Evolutionary conservation across 1,284 basidiomycete genomes (phyloP), one percentile per base, ranked within the genome.

Genomic region (Cutaneotrichosporon curvatum): DNA sequence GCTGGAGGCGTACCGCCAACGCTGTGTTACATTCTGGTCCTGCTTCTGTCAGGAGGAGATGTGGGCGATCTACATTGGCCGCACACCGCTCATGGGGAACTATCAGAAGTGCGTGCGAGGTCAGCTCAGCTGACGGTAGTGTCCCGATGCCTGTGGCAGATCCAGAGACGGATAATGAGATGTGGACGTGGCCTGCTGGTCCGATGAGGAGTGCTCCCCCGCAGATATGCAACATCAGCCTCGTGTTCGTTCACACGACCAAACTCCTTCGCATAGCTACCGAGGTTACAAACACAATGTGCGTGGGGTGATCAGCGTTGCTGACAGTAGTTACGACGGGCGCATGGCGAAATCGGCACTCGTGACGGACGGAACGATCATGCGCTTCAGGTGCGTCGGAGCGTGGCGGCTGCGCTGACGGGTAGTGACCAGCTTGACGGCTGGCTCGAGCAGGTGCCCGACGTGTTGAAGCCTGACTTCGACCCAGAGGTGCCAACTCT

Each of bases 381-480:
- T 47, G 16, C 45, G 46, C 1, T 45, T 42, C 25, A 47, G 45
- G n/a, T n/a, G n/a, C n/a, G n/a, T n/a, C n/a, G n/a, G n/a, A n/a
- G n/a, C n/a, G n/a, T n/a, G n/a, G n/a, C n/a, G n/a, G n/a, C n/a
- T n/a, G n/a, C n/a, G n/a, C n/a, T n/a, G n/a, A n/a, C n/a, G n/a
- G n/a, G n/a, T n/a, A n/a, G n/a, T 6, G 51, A 53, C 25, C 8
- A 78, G 50, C 74, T 84, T 11, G 79, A 79, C 51, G 75, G 72
- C 1, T 84, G 82, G 82, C 77, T 78, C 55, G 75, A 78, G 21
- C 66, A 70, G 0, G 68, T 84, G 2, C 70, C 80, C 0, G 65
- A 76, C 0, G 75, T 80, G 22, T 44, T 70, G 11, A 41, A 50
- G 15, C 68, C 83, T n/a, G n/a, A n/a, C n/a, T n/a, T n/a, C n/a